Evolutionary conservation across 805 yeast species (phyloP), one percentile per base, ranked within the genome.

Genomic region (Cyberlindnera suaveolens): DNA sequence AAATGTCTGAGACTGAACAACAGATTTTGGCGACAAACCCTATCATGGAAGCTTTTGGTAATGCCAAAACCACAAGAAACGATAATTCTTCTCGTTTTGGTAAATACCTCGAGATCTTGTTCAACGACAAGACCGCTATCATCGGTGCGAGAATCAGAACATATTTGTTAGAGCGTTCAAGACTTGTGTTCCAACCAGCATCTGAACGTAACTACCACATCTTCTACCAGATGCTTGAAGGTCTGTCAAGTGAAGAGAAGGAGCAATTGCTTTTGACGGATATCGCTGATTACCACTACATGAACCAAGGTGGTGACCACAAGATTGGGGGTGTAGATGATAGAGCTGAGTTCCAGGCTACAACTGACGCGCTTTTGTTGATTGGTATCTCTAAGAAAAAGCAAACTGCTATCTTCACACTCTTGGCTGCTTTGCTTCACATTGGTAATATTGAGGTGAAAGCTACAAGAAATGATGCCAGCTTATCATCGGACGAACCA

Each of bases 61-160:
- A 95, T 64, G 98, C 99, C 7, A 91, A 91, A 62, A 91, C 99
- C 2, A 84, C 96, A 16, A 82, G 99, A 71, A 91, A 91, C 63
- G 97, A 91, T 67, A 91, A 91, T 66, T 93, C 98, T 26, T 91
- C 98, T 20, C 83, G 99, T 65, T 95, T 93, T 60, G 99, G 99
- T 60, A 91, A 91, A 65, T 91, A 91, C 62, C 72, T 91, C 53
- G 98, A 91, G 66, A 91, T 91, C 54, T 70, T 89, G 52, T 91
- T 91, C 64, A 85, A 88, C 65, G 65, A 74, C 18, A 60, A 77
- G 20, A 81, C 85, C 17, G 77, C 85, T 31, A 91, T 91, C 56
- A 83, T 89, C 54, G 99, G 98, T 60, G 99, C 99, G 7, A 75
- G 91, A 58, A 85, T 93, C 49, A 77, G 97, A 66, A 91, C 98